phyloP scores from a whole-genome alignment of 2,329 filamentous ascomycete genomes.

The Talaromyces sp. region DNA sequence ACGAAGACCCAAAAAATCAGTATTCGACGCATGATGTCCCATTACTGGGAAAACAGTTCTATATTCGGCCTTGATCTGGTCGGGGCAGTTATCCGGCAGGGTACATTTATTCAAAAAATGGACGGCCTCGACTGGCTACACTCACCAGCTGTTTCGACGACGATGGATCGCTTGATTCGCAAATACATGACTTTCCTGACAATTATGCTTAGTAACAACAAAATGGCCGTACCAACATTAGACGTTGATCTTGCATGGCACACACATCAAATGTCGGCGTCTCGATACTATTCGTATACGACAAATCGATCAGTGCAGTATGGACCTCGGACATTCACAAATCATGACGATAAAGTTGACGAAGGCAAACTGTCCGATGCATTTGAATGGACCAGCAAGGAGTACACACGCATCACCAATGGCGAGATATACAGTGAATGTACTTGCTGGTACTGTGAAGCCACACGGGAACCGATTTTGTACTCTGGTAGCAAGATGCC shows the following conservation, averaged over 20 bases:
- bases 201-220: slow-evolving; percentile 29
- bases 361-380: slow-evolving; percentile 3
- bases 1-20: not conserved
- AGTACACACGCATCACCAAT: not conserved
- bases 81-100: slow-evolving; percentile 37
- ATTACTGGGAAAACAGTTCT: slow-evolving; percentile 36
- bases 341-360: slow-evolving; percentile 4
- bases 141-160: slow-evolving; percentile 42
- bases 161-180: slow-evolving; percentile 56
- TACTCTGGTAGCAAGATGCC: not conserved
- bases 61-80: slow-evolving; percentile 33
- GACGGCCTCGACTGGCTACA: slow-evolving; percentile 71
- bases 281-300: not conserved
- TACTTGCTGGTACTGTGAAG: slow-evolving; percentile 7
- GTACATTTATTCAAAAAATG: slow-evolving; percentile 55
- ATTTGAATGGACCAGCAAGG: slow-evolving; percentile 4
- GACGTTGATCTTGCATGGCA: slow-evolving; percentile 32
- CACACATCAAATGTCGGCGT: slow-evolving; percentile 24
- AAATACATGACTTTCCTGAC: slow-evolving; percentile 47
- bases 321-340: not conserved
- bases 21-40: slow-evolving; percentile 36
- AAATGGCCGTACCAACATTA: slow-evolving; percentile 27
- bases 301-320: not conserved
- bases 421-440: slow-evolving; percentile 7
- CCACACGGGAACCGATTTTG: not conserved